Evolutionary conservation across 371 early-diverging fungal genomes (phyloP), one percentile per base, ranked within the genome.

Genomic region (Sporodiniella umbellata): DNA sequence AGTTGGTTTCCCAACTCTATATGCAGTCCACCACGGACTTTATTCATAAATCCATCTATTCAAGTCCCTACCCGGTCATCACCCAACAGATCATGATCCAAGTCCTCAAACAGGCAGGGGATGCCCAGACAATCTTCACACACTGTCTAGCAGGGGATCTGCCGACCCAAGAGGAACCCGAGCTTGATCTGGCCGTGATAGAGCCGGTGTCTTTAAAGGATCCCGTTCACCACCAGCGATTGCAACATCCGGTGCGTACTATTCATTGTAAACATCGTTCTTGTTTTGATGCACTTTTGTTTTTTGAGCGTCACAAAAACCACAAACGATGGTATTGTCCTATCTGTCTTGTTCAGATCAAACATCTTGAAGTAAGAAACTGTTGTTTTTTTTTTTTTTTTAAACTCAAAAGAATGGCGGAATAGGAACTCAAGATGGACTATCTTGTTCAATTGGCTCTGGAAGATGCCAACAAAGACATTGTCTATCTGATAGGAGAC

Each of bases 341-440:
- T 25, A 51, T 55, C 40, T 60, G 60, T 33, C 21, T 30, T 26
- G 60, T 60, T 22, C 60, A 60, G 42, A 60, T 60, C n/a, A 60
- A 60, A 31, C 46, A 30, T 30, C 47, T 51, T 6, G 56, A 60
- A 42, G 60, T 60, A 51, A 45, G 43, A 48, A 48, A 21, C 21
- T 4, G 14, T 8, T 33, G 7, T 15, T 46, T 37, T 26, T 38
- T 14, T 33, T 19, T 21, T 35, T 51, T 3, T 8, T 23, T 24
- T 4, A 21, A 14, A 42, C 4, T 21, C n/a, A n/a, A n/a, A n/a
- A n/a, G n/a, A n/a, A n/a, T n/a, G n/a, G n/a, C n/a, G n/a, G n/a
- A n/a, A n/a, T 33, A 59, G 60, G 60, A 60, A 23, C 26, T 60
- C 28, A 38, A 50, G 15, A 47, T 55, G 22, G 55, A 55, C 38